Conservation (phyloP, 2,329 filamentous ascomycete species). For the Rosellinia necatrix region DNA sequence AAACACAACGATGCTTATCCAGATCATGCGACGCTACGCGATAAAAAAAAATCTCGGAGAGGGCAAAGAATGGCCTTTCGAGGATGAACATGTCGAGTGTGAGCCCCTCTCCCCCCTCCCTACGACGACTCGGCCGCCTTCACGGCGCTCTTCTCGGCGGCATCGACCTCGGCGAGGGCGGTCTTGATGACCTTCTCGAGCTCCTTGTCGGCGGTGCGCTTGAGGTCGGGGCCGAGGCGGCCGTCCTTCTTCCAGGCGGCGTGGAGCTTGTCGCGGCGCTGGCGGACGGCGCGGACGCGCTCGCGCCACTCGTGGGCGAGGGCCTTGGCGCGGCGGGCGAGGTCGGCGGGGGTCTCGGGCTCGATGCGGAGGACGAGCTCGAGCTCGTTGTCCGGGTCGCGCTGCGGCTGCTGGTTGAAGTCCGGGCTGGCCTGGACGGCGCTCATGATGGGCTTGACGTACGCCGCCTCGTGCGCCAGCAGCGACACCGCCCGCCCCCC, state of each 20-base stretch:
- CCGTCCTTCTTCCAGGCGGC: slow-evolving; percentile 54
- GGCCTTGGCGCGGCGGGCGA: slow-evolving; percentile 50
- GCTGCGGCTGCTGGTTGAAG: slow-evolving; percentile 66
- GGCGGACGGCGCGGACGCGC: slow-evolving; percentile 52
- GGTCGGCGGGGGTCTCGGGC: slow-evolving; percentile 55
- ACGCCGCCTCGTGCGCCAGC: slow-evolving; percentile 46
- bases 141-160: slow-evolving; percentile 54
- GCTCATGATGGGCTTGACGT: slow-evolving; percentile 60
- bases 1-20: not conserved
- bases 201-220: slow-evolving; percentile 48
- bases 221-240: slow-evolving; percentile 49
- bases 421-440: slow-evolving; percentile 57
- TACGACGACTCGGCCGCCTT: slow-evolving; percentile 42
- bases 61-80: not conserved
- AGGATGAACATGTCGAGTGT: not conserved
- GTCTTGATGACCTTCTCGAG: slow-evolving; percentile 52
- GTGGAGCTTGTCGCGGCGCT: slow-evolving; percentile 54
- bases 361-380: slow-evolving; percentile 61
- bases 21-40: not conserved
- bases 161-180: slow-evolving; percentile 55
- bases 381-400: slow-evolving; percentile 61
- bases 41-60: not conserved
- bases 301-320: slow-evolving; percentile 57
- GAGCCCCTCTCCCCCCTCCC: slow-evolving; percentile 2
- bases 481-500: slow-evolving; percentile 46